Evolutionary conservation across 2,329 filamentous ascomycete genomes (phyloP), one percentile per base, ranked within the genome.

Genomic region (Sclerotinia sclerotiorum): DNA sequence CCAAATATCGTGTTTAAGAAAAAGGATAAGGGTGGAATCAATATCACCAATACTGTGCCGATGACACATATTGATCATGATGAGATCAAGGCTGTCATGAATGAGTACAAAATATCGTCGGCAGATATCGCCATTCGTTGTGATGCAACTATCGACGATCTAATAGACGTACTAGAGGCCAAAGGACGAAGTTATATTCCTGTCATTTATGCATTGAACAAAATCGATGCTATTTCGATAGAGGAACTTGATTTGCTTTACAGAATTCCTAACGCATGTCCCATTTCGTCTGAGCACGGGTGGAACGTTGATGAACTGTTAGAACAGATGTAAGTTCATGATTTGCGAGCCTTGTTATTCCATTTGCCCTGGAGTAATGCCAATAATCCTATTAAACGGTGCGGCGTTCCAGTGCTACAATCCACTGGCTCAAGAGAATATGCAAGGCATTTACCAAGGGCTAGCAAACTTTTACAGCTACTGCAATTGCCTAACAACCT

Each of bases 1-100:
- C 95, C 95, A 52, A 99, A 99, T 79, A 99, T 99, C 77, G 92
- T 95, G n/a, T 97, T 97, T 84, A 96, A 90, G 82, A 99, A 99
- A 85, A 99, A 99, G 84, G 95, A 99, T 81, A 98, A 98, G 82
- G 95, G 95, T 74, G 95, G 95, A 48, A 88, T 99, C 77, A 94
- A 92, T 77, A 95, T 99, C 77, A 97, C 94, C n/a, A 95, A 88
- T 81, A 99, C 95, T 2, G 90, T 95, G 56, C 93, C 94, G 6
- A 84, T 99, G 74, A 90, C 90, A 32, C 93, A 99, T 80, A 97
- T 99, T 77, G 92, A 95, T 79, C 86, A 93, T 74, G 95, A 97
- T 77, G 95, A 99, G 83, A 97, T 99, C 84, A 96, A 92, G 82
- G 95, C 95, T 65, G 95, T 99, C 74, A 94, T 99, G 92, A 88